Percentiles rank a stretch among this genome's conserved stretches.
These are phyloP conservation scores for Phytophthora colocasiae DNA, from an alignment of 352 stramenopile species.

Conservation along the genomic window DNA sequence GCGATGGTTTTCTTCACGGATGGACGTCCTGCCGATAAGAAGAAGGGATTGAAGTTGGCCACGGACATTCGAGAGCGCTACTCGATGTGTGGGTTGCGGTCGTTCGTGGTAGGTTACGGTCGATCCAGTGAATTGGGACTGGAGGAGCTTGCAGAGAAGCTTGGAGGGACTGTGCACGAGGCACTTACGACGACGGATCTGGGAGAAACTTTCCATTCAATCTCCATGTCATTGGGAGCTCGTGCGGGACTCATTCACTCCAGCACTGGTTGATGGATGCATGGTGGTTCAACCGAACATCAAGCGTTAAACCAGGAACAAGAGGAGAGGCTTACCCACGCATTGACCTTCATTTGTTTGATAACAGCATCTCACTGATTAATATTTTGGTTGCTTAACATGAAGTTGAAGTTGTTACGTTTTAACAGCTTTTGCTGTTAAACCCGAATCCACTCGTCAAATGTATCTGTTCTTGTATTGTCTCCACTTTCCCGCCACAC, in stretches of 20 bases:
- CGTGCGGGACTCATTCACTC: conserved; percentile 37
- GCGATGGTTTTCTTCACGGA: conserved; percentile 62
- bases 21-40: conserved; percentile 41
- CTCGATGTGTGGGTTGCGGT: conserved; percentile 23
- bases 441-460: too few relatives aligned
- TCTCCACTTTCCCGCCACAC: neutral
- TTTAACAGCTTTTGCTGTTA: too few relatives aligned
- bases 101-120: conserved; percentile 52
- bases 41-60: conserved; percentile 39
- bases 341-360: too few relatives aligned
- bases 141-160: conserved; percentile 31
- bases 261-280: conserved; percentile 4
- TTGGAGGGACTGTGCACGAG: conserved; percentile 40
- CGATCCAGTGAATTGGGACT: conserved; percentile 37
- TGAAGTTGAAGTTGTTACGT: too few relatives aligned
- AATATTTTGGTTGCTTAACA: too few relatives aligned
- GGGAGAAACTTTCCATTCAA: conserved; percentile 41
- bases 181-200: conserved; percentile 33
- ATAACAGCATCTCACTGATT: too few relatives aligned
- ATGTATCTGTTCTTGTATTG: neutral
- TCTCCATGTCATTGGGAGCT: conserved; percentile 50
- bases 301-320: neutral
- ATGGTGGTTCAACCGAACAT: neutral
- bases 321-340: neutral
- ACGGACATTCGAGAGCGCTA: conserved; percentile 37